Conservation (phyloP, 164 flowering plant genomes). For the Piper betle region DNA sequence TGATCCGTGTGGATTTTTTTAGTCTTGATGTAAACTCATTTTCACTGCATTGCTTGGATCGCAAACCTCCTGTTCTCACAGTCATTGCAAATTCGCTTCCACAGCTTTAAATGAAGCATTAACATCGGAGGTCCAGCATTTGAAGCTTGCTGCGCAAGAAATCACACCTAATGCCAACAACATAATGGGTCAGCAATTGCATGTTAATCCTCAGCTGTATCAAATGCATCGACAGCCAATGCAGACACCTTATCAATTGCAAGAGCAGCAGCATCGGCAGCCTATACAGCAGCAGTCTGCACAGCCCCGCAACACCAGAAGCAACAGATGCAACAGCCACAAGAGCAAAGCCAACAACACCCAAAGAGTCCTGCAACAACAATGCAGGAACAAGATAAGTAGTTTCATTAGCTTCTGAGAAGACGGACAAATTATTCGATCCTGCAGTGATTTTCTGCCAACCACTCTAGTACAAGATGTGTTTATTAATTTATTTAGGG, state of each 20-base stretch:
- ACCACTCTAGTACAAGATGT: not conserved
- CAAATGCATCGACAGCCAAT: conserved; percentile 16
- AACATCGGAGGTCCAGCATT: conserved; percentile 48
- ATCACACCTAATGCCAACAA: conserved; percentile 21
- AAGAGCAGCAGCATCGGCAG: conserved; percentile 19
- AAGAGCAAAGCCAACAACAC: conserved; percentile 15
- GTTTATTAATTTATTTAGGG: not conserved
- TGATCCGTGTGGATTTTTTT: not conserved
- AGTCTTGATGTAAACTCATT: not conserved
- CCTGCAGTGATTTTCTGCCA: not conserved
- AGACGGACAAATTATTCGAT: not conserved
- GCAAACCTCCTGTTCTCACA: not conserved
- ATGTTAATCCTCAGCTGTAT: conserved; percentile 22
- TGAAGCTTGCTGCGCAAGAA: conserved; percentile 38
- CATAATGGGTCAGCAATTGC: conserved; percentile 13
- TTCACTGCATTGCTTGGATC: not conserved
- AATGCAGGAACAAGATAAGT: conserved; percentile 11
- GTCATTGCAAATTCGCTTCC: not conserved
- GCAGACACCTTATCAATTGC: conserved; percentile 21
- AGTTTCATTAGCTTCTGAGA: not conserved
- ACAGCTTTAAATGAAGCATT: conserved; percentile 58
- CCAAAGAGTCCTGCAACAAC: conserved; percentile 4
- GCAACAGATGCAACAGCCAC: conserved; percentile 18
- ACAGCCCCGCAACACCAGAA: conserved; percentile 18
- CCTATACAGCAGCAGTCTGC: conserved; percentile 16